Percentiles rank a stretch among this genome's conserved stretches.
Conservation (phyloP, 1,284 basidiomycete species). For the Neotropicomus parvogracilis region DNA sequence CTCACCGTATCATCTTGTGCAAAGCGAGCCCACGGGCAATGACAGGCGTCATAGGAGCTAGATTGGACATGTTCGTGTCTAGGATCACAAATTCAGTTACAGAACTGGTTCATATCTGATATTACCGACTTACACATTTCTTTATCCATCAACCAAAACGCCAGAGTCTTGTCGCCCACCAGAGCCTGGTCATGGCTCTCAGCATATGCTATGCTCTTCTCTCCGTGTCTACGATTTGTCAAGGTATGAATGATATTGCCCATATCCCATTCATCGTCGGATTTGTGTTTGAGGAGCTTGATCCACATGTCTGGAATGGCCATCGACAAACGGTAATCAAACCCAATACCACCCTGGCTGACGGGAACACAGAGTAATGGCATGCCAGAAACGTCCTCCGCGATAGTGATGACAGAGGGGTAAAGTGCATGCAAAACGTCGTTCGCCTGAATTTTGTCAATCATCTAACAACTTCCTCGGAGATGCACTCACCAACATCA, state of each 20-base stretch:
- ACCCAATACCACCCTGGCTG: constrained; percentile 85
- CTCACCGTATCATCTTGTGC: constrained; percentile 96
- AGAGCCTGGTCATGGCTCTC: constrained; percentile 98
- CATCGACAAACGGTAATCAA: constrained; percentile 98
- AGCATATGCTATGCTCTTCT: constrained; percentile 92
- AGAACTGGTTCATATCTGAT: background rate
- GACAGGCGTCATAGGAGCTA: constrained; percentile 81
- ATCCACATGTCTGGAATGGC: constrained; percentile 99
- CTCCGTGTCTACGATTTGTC: constrained; percentile 84
- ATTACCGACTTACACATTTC: constrained; percentile 80
- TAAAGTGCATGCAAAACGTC: constrained; percentile 82
- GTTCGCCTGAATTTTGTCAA: constrained; percentile 70
- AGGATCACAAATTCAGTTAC: constrained; percentile 39
- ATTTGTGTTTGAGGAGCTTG: constrained; percentile 92
- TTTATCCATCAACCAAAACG: constrained; percentile 99
- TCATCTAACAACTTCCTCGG: background rate
- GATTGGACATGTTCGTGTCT: constrained; percentile 94
- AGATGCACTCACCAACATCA: constrained; percentile 81
- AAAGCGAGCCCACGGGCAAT: constrained; percentile 88
- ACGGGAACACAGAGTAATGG: constrained; percentile 86
- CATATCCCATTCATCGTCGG: constrained; percentile 88
- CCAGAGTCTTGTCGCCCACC: constrained; percentile 96
- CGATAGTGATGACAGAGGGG: constrained; percentile 84
- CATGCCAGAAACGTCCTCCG: constrained; percentile 98
- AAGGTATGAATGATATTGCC: constrained; percentile 86